These are phyloP conservation scores for Kwoniella pini DNA, from an alignment of 768 basidiomycete species.

Conservation along the genomic window DNA sequence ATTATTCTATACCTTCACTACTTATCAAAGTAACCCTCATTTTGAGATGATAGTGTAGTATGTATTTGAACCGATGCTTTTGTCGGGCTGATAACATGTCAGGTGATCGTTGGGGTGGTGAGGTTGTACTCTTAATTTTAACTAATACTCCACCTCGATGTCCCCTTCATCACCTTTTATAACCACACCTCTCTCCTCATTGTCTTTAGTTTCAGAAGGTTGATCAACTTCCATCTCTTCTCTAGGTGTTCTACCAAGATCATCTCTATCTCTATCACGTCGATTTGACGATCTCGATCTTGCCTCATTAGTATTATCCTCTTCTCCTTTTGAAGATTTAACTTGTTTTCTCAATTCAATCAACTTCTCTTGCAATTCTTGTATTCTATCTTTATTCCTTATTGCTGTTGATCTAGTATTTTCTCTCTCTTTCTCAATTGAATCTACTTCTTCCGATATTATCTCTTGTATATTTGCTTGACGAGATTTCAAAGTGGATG, in stretches of 20 bases:
- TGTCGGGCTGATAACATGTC: too few species aligned
- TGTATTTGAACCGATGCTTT: too few species aligned
- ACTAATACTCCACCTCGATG: slow-evolving; percentile 46
- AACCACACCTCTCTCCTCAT: slow-evolving; percentile 31
- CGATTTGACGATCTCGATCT: not conserved
- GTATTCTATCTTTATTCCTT: slow-evolving; percentile 33
- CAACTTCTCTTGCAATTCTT: slow-evolving; percentile 31
- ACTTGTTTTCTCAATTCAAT: slow-evolving; percentile 35
- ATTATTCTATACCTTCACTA: too few species aligned
- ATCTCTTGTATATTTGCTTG: slow-evolving; percentile 41
- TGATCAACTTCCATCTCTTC: slow-evolving; percentile 28
- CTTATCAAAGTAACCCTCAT: too few species aligned
- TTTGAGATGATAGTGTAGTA: too few species aligned
- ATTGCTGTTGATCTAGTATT: slow-evolving; percentile 10
- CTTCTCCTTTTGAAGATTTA: slow-evolving; percentile 11
- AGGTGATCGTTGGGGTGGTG: too few species aligned
- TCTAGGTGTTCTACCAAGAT: slow-evolving; percentile 33
- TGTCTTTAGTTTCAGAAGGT: not conserved
- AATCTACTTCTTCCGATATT: slow-evolving; percentile 32
- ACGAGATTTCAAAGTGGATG: slow-evolving; percentile 33
- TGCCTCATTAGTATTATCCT: not conserved
- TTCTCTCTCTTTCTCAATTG: slow-evolving; percentile 33
- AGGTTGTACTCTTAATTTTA: not conserved
- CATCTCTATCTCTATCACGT: slow-evolving; percentile 22
- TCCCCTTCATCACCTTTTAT: slow-evolving; percentile 47